A percentile compares a stretch with the other conserved stretches of the same genome.
Conservation (phyloP, 352 stramenopile species). For the Blastocystis sp. region DNA sequence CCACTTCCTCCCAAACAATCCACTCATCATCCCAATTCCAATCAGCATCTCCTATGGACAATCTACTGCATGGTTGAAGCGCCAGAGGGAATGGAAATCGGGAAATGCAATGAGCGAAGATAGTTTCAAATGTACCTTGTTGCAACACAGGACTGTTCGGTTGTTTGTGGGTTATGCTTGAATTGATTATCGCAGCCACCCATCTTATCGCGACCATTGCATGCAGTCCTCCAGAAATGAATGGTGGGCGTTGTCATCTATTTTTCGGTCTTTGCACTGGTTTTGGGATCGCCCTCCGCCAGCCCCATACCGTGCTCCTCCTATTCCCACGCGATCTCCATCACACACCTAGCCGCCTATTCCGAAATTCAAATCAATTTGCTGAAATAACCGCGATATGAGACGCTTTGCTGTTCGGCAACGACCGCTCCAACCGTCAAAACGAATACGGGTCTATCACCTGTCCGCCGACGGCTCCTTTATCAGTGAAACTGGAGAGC, state of each 20-base stretch:
- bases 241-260: slow-evolving; percentile 12
- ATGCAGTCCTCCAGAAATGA: slow-evolving; percentile 11
- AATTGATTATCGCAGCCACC: background rate
- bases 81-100: too few species aligned
- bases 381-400: slow-evolving; percentile 3
- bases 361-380: background rate
- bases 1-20: too few species aligned
- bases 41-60: too few species aligned
- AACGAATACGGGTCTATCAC: slow-evolving; percentile 62
- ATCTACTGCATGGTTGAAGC: too few species aligned
- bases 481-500: slow-evolving; percentile 56
- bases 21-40: too few species aligned
- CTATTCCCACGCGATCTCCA: background rate
- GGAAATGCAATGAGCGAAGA: too few species aligned
- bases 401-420: slow-evolving; percentile 61
- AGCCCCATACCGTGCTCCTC: background rate
- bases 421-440: slow-evolving; percentile 57
- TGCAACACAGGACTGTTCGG: too few species aligned
- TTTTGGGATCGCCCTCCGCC: background rate
- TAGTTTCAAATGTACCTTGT: too few species aligned
- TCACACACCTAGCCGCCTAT: background rate
- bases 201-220: slow-evolving; percentile 25
- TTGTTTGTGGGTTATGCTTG: too few species aligned
- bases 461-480: slow-evolving; percentile 33
- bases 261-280: slow-evolving; percentile 33